A percentile compares a stretch with the other conserved stretches of the same genome.
Evolutionary conservation across 441 rosid genomes (phyloP).

Genomic region (Populus hybrid): DNA sequence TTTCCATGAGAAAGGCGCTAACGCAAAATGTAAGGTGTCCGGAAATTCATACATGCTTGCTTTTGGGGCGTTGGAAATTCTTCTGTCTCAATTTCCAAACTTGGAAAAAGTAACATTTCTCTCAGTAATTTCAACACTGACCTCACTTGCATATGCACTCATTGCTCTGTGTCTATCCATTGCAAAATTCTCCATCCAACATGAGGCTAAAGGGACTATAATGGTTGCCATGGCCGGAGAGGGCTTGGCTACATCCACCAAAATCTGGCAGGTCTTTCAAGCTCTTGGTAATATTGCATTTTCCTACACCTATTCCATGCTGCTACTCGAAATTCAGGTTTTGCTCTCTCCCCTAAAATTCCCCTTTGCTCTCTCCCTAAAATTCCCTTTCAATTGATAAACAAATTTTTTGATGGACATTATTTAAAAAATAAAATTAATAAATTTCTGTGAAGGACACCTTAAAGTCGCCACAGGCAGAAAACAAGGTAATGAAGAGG

Average conservation of each 20-base stretch:
- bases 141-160: slow-evolving; percentile 16
- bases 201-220: slow-evolving; percentile 15
- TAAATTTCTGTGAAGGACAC: slow-evolving; percentile 18
- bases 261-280: slow-evolving; percentile 23
- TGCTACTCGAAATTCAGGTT: slow-evolving; percentile 28
- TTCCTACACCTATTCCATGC: slow-evolving; percentile 13
- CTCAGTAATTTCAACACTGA: slow-evolving; percentile 16
- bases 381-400: too few species aligned
- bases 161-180: slow-evolving; percentile 15
- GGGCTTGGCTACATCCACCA: neutral
- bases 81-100: slow-evolving; percentile 25
- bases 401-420: neutral
- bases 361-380: too few species aligned
- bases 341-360: neutral
- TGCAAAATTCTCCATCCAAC: neutral
- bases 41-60: slow-evolving; percentile 15
- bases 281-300: slow-evolving; percentile 26
- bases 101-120: slow-evolving; percentile 20
- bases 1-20: slow-evolving; percentile 14
- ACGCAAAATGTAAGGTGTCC: slow-evolving; percentile 10
- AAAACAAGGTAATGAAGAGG: slow-evolving; percentile 25
- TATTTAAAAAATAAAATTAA: too few species aligned
- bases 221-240: neutral
- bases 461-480: slow-evolving; percentile 23
- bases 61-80: slow-evolving; percentile 13